Evolutionary conservation across 305 asterid species (phyloP), one percentile per base, ranked within the genome.

Genomic region (Fraxinus greggii): DNA sequence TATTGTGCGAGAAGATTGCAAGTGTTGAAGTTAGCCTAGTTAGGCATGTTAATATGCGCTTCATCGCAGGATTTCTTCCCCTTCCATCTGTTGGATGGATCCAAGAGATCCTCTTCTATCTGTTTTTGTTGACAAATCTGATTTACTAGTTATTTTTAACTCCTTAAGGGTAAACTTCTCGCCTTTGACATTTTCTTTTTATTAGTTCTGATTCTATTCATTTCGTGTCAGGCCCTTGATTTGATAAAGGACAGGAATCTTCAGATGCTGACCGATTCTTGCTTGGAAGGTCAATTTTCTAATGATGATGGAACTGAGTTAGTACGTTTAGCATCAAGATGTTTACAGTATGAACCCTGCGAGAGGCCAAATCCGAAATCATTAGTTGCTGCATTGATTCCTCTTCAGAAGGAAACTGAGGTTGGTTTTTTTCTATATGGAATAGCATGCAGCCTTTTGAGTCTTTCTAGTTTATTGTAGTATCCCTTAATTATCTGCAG

Each of bases 341-440:
- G 99, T 85, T 88, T 95, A 81, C 97, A 95, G 75, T 95, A 94
- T 38, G 99, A 95, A 86, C 99, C 97, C 5, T 96, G 97, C 35
- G 99, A 94, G 86, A 89, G 99, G 81, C 99, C 99, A 83, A 94
- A 94, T 88, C 91, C 98, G 21, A 95, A 88, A 85, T 91, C 99
- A 4, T 83, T 94, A 82, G 97, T 91, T 82, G 78, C 95, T 88
- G 91, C 97, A 56, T 86, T 94, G 91, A 79, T 92, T 86, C 98
- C 99, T 86, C 93, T 95, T 79, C 98, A 95, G 88, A 95, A 94
- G 90, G 97, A 95, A 82, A 90, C 93, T 13, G 98, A 95, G 99
- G 99, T 95, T 79, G 45, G 88, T 83, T 83, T 61, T 83, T 88
- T 3, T 78, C 42, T 75, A 26, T 69, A 21, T 21, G 32, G 8